phyloP scores from a whole-genome alignment of 495 filamentous ascomycete genomes.

The Parmelia sp. region DNA sequence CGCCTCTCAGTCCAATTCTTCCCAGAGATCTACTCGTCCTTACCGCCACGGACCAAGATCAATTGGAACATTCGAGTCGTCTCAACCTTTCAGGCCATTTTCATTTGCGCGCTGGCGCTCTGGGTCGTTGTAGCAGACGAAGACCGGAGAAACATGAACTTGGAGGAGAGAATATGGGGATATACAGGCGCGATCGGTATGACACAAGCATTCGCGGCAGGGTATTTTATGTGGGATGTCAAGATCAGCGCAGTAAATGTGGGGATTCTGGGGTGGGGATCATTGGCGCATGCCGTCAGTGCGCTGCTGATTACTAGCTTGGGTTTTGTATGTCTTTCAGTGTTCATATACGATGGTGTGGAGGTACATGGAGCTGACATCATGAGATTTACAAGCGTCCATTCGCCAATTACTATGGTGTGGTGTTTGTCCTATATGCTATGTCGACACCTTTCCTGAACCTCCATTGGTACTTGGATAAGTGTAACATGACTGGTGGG shows the following conservation, averaged over 20 bases:
- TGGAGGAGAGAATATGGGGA: constrained; percentile 71
- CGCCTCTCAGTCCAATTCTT: constrained; percentile 59
- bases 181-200: constrained; percentile 77
- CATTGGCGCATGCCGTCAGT: constrained; percentile 79
- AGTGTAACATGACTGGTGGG: constrained; percentile 84
- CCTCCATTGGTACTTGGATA: constrained; percentile 98
- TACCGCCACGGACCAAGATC: constrained; percentile 61
- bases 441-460: constrained; percentile 87
- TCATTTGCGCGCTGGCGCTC: constrained; percentile 70
- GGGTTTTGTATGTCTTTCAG: constrained; percentile 68
- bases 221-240: constrained; percentile 95
- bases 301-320: constrained; percentile 79
- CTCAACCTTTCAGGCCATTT: constrained; percentile 70
- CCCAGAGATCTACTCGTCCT: constrained; percentile 58
- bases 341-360: not conserved
- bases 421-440: constrained; percentile 94
- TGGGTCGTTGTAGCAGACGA: constrained; percentile 74
- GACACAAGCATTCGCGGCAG: constrained; percentile 72
- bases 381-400: constrained; percentile 57
- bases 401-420: constrained; percentile 85
- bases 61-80: constrained; percentile 97
- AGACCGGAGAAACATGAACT: constrained; percentile 65
- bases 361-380: not conserved
- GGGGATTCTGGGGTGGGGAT: constrained; percentile 74
- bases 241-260: constrained; percentile 63